phyloP scores from a whole-genome alignment of 495 filamentous ascomycete species.

The Daldinia loculata region DNA sequence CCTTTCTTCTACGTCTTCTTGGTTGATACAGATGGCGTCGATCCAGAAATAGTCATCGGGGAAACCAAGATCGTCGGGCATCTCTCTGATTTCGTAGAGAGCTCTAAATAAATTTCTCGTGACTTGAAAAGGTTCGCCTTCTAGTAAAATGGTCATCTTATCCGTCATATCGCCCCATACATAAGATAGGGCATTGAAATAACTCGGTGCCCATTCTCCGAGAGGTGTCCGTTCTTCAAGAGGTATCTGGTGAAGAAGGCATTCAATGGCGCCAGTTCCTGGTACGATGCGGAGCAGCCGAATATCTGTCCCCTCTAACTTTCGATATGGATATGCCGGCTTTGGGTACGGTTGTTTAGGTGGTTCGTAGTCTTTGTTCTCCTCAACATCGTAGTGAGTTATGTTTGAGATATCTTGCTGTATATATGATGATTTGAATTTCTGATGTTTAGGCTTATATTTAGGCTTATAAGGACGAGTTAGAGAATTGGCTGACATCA shows the following conservation, averaged over 20 bases:
- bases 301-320: constrained; percentile 15
- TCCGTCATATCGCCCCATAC: constrained; percentile 35
- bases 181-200: constrained; percentile 35
- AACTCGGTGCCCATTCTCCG: neutral
- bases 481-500: too few species aligned
- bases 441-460: too few species aligned
- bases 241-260: constrained; percentile 30
- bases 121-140: constrained; percentile 23
- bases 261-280: constrained; percentile 22
- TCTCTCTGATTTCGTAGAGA: constrained; percentile 26
- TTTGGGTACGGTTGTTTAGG: constrained; percentile 6
- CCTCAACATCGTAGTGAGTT: too few species aligned
- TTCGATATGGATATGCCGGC: constrained; percentile 38
- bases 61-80: constrained; percentile 7
- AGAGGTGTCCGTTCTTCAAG: neutral
- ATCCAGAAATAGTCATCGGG: constrained; percentile 33
- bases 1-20: constrained; percentile 21
- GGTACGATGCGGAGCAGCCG: constrained; percentile 34
- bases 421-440: too few species aligned
- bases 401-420: too few species aligned
- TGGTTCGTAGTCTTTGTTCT: neutral
- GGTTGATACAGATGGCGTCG: constrained; percentile 38
- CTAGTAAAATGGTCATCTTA: constrained; percentile 22
- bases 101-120: constrained; percentile 22
- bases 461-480: too few species aligned